Percentiles rank a stretch among this genome's conserved stretches.
These are phyloP conservation scores for Penicillium lagena DNA, from an alignment of 495 filamentous ascomycete genomes.

Conservation along the genomic window DNA sequence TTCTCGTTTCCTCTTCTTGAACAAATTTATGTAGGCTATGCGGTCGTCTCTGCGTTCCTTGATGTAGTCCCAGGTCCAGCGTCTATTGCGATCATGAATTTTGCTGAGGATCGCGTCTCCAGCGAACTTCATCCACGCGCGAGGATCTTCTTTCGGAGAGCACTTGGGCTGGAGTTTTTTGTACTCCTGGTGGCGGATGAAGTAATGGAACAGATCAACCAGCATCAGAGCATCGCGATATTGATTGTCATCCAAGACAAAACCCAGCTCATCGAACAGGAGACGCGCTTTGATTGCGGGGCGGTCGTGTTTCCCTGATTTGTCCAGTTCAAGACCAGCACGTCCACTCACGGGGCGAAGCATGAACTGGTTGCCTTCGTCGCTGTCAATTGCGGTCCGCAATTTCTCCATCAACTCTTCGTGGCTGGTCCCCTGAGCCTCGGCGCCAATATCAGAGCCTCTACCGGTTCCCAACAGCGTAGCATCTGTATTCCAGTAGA, in stretches of 20 bases:
- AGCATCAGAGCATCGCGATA: constrained; percentile 97
- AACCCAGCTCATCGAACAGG: constrained; percentile 91
- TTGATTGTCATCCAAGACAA: constrained; percentile 92
- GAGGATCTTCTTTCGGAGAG: constrained; percentile 80
- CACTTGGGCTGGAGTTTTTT: constrained; percentile 86
- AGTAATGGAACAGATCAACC: constrained; percentile 96
- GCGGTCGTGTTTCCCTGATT: constrained; percentile 70
- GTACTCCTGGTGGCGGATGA: constrained; percentile 95
- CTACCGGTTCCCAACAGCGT: constrained; percentile 70
- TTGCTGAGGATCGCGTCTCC: constrained; percentile 81
- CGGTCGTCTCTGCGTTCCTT: constrained; percentile 87
- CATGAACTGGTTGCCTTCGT: constrained; percentile 83
- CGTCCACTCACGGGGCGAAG: constrained; percentile 90
- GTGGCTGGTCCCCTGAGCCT: constrained; percentile 60
- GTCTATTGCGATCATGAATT: constrained; percentile 84
- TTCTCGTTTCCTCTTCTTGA: constrained; percentile 85
- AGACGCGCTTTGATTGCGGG: constrained; percentile 87
- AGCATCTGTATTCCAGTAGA: constrained; percentile 97
- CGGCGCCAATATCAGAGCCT: constrained; percentile 51
- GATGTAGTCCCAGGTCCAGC: constrained; percentile 94
- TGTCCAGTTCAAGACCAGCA: constrained; percentile 87
- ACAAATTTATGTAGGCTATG: constrained; percentile 80
- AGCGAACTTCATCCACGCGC: constrained; percentile 87
- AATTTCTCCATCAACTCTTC: constrained; percentile 71
- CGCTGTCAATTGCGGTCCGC: constrained; percentile 65